Conservation (phyloP, 1,284 basidiomycete species). For the Irpex sp. region DNA sequence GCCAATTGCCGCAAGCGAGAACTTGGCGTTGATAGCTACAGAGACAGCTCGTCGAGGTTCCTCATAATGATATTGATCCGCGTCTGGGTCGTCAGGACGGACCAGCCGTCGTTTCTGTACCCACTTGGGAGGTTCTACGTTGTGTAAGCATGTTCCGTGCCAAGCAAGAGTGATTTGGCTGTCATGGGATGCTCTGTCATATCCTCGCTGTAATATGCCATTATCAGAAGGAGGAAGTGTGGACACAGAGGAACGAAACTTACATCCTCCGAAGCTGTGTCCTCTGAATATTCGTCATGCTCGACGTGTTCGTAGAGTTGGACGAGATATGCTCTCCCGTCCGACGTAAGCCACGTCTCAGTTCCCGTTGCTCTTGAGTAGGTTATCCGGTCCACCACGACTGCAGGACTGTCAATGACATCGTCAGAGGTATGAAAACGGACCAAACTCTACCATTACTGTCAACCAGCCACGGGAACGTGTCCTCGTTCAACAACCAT, state of each 20-base stretch:
- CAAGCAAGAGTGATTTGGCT: slow-evolving; percentile 29
- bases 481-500: slow-evolving; percentile 61
- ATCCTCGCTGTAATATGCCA: background rate
- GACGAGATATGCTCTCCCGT: slow-evolving; percentile 76
- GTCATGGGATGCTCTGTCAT: background rate
- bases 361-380: slow-evolving; percentile 50
- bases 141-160: slow-evolving; percentile 68
- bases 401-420: background rate
- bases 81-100: slow-evolving; percentile 39
- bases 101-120: slow-evolving; percentile 64
- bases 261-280: background rate
- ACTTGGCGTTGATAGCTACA: slow-evolving; percentile 77
- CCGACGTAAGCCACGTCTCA: slow-evolving; percentile 80
- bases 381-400: background rate
- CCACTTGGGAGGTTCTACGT: slow-evolving; percentile 68
- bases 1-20: slow-evolving; percentile 85
- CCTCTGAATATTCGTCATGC: background rate
- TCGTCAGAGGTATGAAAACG: background rate
- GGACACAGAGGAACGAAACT: background rate
- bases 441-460: slow-evolving; percentile 46
- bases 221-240: background rate
- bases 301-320: slow-evolving; percentile 37
- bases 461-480: slow-evolving; percentile 69
- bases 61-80: slow-evolving; percentile 40
- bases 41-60: slow-evolving; percentile 64